These are phyloP conservation scores for Alternaria sp. DNA, from an alignment of 2,329 filamentous ascomycete species.

Conservation along the genomic window DNA sequence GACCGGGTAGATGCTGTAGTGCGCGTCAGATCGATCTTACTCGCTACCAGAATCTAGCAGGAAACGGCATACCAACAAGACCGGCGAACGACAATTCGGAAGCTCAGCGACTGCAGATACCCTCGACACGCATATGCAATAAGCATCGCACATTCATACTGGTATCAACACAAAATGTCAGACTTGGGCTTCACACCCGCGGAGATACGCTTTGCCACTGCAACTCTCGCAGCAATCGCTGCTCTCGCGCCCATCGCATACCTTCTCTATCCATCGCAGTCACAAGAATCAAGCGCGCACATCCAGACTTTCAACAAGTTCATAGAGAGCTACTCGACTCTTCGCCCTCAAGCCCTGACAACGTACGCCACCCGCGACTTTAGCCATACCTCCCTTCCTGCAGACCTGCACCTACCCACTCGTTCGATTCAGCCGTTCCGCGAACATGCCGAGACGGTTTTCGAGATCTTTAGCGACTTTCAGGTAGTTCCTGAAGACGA, in stretches of 20 bases:
- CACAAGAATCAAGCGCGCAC: constrained; percentile 24
- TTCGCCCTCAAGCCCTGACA: constrained; percentile 49
- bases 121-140: neutral
- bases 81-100: neutral
- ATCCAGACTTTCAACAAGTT: constrained; percentile 39
- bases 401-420: constrained; percentile 49
- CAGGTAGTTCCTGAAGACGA: constrained; percentile 48
- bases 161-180: constrained; percentile 15
- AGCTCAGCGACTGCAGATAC: neutral
- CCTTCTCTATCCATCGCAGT: constrained; percentile 14
- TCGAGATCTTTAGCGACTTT: constrained; percentile 52
- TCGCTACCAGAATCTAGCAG: neutral
- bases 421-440: constrained; percentile 48
- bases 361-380: constrained; percentile 47
- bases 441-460: constrained; percentile 50
- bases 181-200: constrained; percentile 19
- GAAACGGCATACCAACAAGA: neutral
- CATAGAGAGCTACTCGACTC: constrained; percentile 51
- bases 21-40: neutral
- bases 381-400: constrained; percentile 50
- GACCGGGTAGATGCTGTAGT: constrained; percentile 2
- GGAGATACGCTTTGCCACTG: constrained; percentile 27
- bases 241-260: constrained; percentile 23
- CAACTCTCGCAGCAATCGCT: constrained; percentile 22
- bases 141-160: neutral